Evolutionary conservation across 2,329 filamentous ascomycete species (phyloP).

Genomic region (Cadophora malorum): DNA sequence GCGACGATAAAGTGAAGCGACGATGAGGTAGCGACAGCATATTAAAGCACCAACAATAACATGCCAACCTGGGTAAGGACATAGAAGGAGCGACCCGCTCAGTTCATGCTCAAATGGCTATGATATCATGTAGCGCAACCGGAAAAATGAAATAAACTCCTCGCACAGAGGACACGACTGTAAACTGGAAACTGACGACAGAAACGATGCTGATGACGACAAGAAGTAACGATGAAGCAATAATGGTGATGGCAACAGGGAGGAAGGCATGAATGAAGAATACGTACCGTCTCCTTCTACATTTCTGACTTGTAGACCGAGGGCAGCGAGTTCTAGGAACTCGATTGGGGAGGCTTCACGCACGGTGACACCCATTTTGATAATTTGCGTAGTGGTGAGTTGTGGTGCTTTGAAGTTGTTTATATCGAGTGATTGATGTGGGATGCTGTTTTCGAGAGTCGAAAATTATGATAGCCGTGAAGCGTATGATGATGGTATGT

Average conservation of each 20-base stretch:
- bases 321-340: constrained; percentile 61
- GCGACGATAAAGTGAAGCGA: neutral
- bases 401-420: neutral
- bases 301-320: constrained; percentile 63
- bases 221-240: neutral
- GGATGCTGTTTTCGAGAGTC: neutral
- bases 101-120: neutral
- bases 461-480: neutral
- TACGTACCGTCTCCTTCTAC: constrained; percentile 68
- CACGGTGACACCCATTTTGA: neutral
- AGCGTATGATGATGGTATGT: neutral
- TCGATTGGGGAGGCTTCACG: constrained; percentile 45
- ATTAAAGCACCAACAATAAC: too few relatives aligned
- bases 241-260: neutral
- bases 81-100: neutral
- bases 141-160: too few relatives aligned
- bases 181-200: neutral
- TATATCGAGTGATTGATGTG: neutral
- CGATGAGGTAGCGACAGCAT: neutral
- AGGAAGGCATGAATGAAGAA: neutral
- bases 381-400: neutral
- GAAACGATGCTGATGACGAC: too few relatives aligned
- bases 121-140: neutral
- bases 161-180: too few relatives aligned
- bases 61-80: too few relatives aligned